These are phyloP conservation scores for Isoetes taiwanensis DNA, from an alignment of 75 land plant species.

Conservation along the genomic window DNA sequence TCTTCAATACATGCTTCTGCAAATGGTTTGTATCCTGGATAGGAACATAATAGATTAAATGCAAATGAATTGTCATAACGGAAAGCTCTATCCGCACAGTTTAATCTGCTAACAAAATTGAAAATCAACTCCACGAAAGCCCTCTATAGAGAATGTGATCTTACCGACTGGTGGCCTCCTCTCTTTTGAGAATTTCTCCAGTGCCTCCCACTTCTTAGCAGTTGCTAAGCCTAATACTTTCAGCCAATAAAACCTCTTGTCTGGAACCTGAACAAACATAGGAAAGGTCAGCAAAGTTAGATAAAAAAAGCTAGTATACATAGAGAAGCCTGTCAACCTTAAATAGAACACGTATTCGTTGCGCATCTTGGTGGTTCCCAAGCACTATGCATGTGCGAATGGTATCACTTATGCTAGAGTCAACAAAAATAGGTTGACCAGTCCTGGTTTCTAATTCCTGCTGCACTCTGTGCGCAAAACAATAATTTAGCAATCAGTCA, in stretches of 20 bases:
- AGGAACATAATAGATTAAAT: background rate
- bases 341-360: constrained; percentile 62
- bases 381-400: constrained; percentile 93
- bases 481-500: constrained; percentile 4
- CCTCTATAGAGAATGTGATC: background rate
- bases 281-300: too few relatives aligned
- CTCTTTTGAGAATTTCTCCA: constrained; percentile 93
- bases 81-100: too few relatives aligned
- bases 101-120: too few relatives aligned
- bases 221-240: constrained; percentile 92
- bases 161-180: constrained; percentile 88
- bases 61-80: background rate
- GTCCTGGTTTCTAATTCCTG: constrained; percentile 83
- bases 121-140: too few relatives aligned
- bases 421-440: constrained; percentile 90
- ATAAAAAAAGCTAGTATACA: background rate
- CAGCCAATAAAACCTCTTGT: constrained; percentile 98
- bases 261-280: constrained; percentile 55
- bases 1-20: constrained; percentile 95
- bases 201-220: constrained; percentile 78
- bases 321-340: constrained; percentile 82
- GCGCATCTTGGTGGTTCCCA: constrained; percentile 75
- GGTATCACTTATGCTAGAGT: constrained; percentile 95
- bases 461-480: constrained; percentile 42
- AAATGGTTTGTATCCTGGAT: constrained; percentile 81